Evolutionary conservation across 345 rosid species (phyloP), one percentile per base, ranked within the genome.

Genomic region (Crucihimalaya himalaica): DNA sequence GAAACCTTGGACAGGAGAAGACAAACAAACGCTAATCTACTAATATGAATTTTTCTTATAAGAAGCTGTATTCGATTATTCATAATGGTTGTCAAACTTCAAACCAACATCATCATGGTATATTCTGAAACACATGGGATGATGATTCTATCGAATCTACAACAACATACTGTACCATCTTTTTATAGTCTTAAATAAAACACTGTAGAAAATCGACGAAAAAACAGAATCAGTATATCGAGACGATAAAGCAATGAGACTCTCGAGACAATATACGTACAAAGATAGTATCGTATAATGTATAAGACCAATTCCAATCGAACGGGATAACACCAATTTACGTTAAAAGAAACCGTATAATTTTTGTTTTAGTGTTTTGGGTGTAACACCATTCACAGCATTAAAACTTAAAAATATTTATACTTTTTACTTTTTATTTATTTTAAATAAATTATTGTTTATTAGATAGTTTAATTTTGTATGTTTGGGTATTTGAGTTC

Each of bases 211-310:
- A 25, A 5, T 6, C 3, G 61, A 12, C 4, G 0, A 37, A 6
- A 6, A 23, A 37, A 20, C 21, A 5, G 28, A 27, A 27, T 4
- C 28, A 23, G 10, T 28, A 23, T 52, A 50, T 40, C 52, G 62
- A 68, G 72, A 37, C 28, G n/a, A 27, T 40, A 55, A 54, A 12
- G 40, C 19, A 55, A 8, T 19, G 21, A 40, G 7, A 15, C 47
- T 42, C 63, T 68, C 73, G 65, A 69, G 64, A 56, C 21, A 29
- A 52, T 37, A 10, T n/a, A 55, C 29, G 6, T n/a, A n/a, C n/a
- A n/a, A n/a, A n/a, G n/a, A n/a, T n/a, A n/a, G n/a, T n/a, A n/a
- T n/a, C n/a, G n/a, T n/a, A n/a, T n/a, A n/a, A n/a, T n/a, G n/a
- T n/a, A n/a, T n/a, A n/a, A n/a, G n/a, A n/a, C n/a, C n/a, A n/a